Evolutionary conservation across 2,329 filamentous ascomycete genomes (phyloP).

Genomic region (Rosellinia necatrix): DNA sequence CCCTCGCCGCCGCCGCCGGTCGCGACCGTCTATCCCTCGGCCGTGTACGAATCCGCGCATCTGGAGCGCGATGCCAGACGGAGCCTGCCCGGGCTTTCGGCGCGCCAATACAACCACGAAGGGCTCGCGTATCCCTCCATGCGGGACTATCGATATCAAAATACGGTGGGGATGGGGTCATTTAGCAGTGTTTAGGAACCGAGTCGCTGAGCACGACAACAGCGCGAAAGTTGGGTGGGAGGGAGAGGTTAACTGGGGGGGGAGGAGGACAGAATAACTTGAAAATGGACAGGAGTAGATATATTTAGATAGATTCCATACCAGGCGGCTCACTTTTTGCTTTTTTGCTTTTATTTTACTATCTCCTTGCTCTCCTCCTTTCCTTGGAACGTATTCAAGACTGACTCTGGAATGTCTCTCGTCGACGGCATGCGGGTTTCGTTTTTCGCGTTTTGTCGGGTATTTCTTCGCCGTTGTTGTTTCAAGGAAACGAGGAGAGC

Average conservation of each 20-base stretch:
- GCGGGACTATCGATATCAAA: slow-evolving; percentile 3
- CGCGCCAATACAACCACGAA: slow-evolving; percentile 5
- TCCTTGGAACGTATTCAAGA: too few relatives aligned
- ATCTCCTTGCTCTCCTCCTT: too few relatives aligned
- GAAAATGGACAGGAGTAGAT: too few relatives aligned
- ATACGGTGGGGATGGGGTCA: neutral
- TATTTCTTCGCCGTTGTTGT: too few relatives aligned
- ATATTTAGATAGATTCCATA: too few relatives aligned
- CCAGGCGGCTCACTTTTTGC: too few relatives aligned
- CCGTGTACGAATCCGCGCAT: slow-evolving; percentile 10
- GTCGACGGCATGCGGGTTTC: too few relatives aligned
- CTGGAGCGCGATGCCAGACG: slow-evolving; percentile 5
- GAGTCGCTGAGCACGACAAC: neutral
- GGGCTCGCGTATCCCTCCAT: neutral
- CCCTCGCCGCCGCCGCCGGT: slow-evolving; percentile 12
- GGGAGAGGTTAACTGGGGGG: neutral
- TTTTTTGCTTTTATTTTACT: too few relatives aligned
- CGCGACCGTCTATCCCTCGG: slow-evolving; percentile 5
- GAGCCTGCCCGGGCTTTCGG: neutral
- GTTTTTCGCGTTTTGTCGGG: too few relatives aligned
- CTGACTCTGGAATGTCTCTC: too few relatives aligned
- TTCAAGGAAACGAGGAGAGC: too few relatives aligned
- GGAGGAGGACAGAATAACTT: neutral
- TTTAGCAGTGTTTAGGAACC: neutral
- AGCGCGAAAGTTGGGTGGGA: neutral